Base-by-base conservation (phyloP, 2,329 filamentous ascomycete species). In the Trichoderma lentiforme region DNA sequence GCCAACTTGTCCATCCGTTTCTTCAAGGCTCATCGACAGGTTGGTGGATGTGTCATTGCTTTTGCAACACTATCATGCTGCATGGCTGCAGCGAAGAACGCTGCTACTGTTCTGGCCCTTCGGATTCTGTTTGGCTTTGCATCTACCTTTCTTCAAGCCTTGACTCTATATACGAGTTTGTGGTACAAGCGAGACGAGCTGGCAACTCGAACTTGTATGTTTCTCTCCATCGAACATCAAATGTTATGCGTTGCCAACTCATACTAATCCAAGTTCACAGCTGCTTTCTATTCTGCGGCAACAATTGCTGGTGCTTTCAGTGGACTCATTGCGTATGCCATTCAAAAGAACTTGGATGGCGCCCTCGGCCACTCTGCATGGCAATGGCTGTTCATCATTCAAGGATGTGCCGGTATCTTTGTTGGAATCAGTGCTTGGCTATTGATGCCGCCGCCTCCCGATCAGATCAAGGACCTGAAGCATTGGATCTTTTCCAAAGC, bases 51-150 rank as follows among this genome's bases (percentile, higher is more conserved):
- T n/a, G 56, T 61, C 15, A 70, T 70, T 32, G 12, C 53, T 6
- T 70, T 70, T 51, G 66, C 56, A 34, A 70, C 56, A n/a, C 28
- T 70, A n/a, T 70, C 66, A 24, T 70, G 66, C 14, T 70, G 66
- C 14, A 70, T 43, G 18, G 56, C 66, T 15, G 66, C 56, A 4
- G 56, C 56, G 6, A 61, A 51, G 47, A 70, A 70, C 11, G 57
- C 57, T 4, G 39, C 56, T n/a, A 26, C 66, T 11, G 36, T 70
- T 26, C 56, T 70, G 2, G 56, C 66, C 6, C 66, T 70, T 26
- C 36, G 66, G 11, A 28, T 70, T 18, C 9, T 70, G 6, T 51
- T 70, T 24, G 66, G 56, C 12, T 39, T 47, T 4, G 66, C 58
- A 43, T 47, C 66, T n/a, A 47, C 66, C 2, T 70, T 70, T 24